Percentiles rank a stretch among this genome's conserved stretches.
These are phyloP conservation scores for Ambrosia trifida DNA, from an alignment of 129 eudicot genomes.

Conservation along the genomic window DNA sequence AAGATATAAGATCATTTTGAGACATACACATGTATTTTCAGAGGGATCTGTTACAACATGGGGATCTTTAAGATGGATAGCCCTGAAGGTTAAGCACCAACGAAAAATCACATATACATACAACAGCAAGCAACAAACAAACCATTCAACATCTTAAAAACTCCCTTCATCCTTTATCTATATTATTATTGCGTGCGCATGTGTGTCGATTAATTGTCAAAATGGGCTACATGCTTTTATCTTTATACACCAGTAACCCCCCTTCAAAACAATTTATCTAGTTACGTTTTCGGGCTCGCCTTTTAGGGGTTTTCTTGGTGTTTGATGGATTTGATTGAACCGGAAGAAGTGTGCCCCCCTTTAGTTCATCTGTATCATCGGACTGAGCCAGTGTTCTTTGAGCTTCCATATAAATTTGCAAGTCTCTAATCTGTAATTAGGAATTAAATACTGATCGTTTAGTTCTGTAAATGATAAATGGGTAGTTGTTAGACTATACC, in stretches of 20 bases:
- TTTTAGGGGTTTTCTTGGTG: conserved; percentile 45
- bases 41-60: background rate
- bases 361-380: conserved; percentile 50
- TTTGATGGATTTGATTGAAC: conserved; percentile 51
- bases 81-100: background rate
- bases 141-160: background rate
- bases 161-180: background rate
- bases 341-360: conserved; percentile 84
- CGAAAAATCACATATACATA: conserved; percentile 1
- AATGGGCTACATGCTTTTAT: conserved; percentile 2
- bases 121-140: conserved; percentile 11
- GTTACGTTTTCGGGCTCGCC: conserved; percentile 64
- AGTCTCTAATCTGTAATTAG: conserved; percentile 67
- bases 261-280: conserved; percentile 23
- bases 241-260: background rate
- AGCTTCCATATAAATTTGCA: conserved; percentile 68
- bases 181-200: background rate
- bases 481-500: conserved; percentile 37
- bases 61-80: background rate
- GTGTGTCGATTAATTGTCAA: background rate
- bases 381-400: conserved; percentile 54
- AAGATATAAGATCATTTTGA: too few relatives aligned
- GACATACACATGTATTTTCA: background rate
- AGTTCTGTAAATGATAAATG: background rate
- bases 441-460: background rate